Evolutionary conservation across 768 basidiomycete genomes (phyloP).

Genomic region (Panellus pusillus): DNA sequence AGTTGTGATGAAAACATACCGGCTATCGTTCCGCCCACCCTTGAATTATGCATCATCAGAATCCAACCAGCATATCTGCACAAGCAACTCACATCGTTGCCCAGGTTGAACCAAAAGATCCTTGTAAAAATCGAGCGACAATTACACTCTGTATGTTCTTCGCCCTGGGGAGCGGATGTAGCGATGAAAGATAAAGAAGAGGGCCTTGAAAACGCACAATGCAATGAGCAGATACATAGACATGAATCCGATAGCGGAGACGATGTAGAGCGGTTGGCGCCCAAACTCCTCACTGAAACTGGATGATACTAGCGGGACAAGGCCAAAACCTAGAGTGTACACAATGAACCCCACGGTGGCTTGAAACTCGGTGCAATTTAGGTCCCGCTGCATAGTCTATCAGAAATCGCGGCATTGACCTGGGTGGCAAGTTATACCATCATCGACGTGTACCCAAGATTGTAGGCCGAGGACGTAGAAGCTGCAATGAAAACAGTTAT

Average conservation of each 20-base stretch:
- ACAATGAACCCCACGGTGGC: slow-evolving; percentile 51
- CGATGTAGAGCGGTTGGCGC: slow-evolving; percentile 57
- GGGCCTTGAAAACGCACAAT: slow-evolving; percentile 32
- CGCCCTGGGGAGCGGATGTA: slow-evolving; percentile 28
- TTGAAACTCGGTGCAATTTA: slow-evolving; percentile 44
- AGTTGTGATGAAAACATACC: neutral
- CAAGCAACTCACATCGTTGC: slow-evolving; percentile 45
- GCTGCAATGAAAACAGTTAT: slow-evolving; percentile 32
- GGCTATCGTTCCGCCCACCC: slow-evolving; percentile 60
- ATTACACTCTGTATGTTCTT: slow-evolving; percentile 65
- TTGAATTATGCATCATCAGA: neutral
- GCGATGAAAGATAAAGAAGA: neutral
- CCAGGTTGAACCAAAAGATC: slow-evolving; percentile 67
- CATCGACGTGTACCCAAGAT: slow-evolving; percentile 60
- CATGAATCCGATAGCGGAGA: slow-evolving; percentile 48
- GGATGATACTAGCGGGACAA: slow-evolving; percentile 65
- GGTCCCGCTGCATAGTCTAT: slow-evolving; percentile 29
- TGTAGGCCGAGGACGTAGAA: slow-evolving; percentile 51
- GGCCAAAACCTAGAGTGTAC: slow-evolving; percentile 60
- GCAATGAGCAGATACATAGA: slow-evolving; percentile 51
- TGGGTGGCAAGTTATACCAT: slow-evolving; percentile 24
- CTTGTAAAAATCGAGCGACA: slow-evolving; percentile 62
- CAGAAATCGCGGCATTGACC: slow-evolving; percentile 32
- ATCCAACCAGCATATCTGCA: neutral
- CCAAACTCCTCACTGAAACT: slow-evolving; percentile 77